phyloP scores from a whole-genome alignment of 306 rosid species.

The Ceratonia siliqua region DNA sequence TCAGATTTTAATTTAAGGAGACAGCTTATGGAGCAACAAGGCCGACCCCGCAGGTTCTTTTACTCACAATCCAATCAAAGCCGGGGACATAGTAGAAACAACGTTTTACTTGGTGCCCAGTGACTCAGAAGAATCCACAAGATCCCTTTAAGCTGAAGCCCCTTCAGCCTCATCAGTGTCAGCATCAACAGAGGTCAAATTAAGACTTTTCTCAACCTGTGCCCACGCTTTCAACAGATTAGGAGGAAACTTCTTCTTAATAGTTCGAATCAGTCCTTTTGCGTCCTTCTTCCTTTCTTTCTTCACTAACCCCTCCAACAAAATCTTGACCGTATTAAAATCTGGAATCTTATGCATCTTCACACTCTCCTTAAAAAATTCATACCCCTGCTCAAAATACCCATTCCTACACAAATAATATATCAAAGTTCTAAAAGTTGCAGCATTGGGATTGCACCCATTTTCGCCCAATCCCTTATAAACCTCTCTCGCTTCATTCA shows the following conservation, averaged over 20 bases:
- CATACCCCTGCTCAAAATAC: slow-evolving; percentile 49
- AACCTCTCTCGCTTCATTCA: slow-evolving; percentile 59
- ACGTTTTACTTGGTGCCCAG: background rate
- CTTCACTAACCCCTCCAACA: slow-evolving; percentile 63
- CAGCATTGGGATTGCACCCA: slow-evolving; percentile 57
- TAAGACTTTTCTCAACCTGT: slow-evolving; percentile 55
- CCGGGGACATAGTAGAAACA: background rate
- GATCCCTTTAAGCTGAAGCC: slow-evolving; percentile 20
- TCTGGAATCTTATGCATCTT: slow-evolving; percentile 59
- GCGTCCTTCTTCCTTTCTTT: slow-evolving; percentile 56
- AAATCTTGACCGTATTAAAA: slow-evolving; percentile 49
- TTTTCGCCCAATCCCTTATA: slow-evolving; percentile 48
- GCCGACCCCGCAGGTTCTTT: slow-evolving; percentile 9
- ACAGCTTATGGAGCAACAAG: background rate
- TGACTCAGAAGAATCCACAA: background rate
- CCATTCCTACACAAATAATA: slow-evolving; percentile 51
- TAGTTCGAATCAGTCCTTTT: slow-evolving; percentile 50
- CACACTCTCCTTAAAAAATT: slow-evolving; percentile 66
- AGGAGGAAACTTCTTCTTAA: slow-evolving; percentile 65
- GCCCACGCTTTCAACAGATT: slow-evolving; percentile 58
- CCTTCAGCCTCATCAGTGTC: slow-evolving; percentile 37
- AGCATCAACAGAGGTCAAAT: slow-evolving; percentile 44
- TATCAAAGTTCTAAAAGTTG: slow-evolving; percentile 56
- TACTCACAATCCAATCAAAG: background rate
- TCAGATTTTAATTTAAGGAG: slow-evolving; percentile 23